Conservation (phyloP, 495 filamentous ascomycete species). For the Cenococcum geophilum region DNA sequence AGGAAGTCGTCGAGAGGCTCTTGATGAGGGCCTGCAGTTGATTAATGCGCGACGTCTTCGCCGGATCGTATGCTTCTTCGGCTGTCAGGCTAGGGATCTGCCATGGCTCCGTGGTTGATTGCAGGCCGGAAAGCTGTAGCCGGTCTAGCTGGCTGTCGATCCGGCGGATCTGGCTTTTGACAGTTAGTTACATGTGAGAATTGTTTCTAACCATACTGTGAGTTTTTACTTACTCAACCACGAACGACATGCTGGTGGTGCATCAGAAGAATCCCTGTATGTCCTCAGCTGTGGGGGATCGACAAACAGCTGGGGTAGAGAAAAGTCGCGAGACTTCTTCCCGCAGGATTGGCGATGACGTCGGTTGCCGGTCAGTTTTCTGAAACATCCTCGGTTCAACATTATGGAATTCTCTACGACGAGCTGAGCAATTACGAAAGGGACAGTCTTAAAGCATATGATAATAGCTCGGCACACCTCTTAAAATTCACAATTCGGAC, state of each 20-base stretch:
- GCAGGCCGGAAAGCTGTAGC: conserved; percentile 50
- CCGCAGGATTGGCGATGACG: not conserved
- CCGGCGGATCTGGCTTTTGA: conserved; percentile 64
- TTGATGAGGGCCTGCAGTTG: conserved; percentile 59
- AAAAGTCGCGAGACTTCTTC: not conserved
- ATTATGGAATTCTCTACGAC: not conserved
- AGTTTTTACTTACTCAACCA: conserved; percentile 29
- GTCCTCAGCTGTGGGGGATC: not conserved
- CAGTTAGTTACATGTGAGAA: conserved; percentile 8
- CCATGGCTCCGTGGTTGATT: conserved; percentile 24
- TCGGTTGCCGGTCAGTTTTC: not conserved
- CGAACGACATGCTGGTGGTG: conserved; percentile 31
- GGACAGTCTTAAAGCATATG: too few relatives aligned
- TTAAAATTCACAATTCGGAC: too few relatives aligned
- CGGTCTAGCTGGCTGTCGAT: conserved; percentile 77
- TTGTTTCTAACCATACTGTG: not conserved
- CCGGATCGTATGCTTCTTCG: conserved; percentile 30
- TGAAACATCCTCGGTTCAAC: not conserved
- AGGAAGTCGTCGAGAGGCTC: conserved; percentile 59
- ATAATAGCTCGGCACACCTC: too few relatives aligned
- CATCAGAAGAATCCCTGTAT: not conserved
- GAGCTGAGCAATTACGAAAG: not conserved
- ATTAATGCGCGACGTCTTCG: conserved; percentile 25
- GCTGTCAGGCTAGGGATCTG: conserved; percentile 26
- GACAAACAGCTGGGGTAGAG: not conserved